Evolutionary conservation across 129 eudicot genomes (phyloP), one percentile per base, ranked within the genome.

Genomic region (Flaveria robusta): DNA sequence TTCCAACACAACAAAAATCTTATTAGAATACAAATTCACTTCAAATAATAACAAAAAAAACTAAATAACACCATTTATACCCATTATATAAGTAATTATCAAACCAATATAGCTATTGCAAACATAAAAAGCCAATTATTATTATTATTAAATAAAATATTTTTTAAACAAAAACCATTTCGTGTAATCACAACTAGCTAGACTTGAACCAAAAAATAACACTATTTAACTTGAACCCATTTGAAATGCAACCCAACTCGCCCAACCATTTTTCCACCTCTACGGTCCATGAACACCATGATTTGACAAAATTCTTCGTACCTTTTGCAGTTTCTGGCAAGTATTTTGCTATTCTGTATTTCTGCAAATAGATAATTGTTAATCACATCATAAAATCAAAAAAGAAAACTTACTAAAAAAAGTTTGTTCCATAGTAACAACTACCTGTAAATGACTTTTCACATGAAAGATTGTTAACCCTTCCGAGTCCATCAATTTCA

Each of bases 381-480:
- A 66, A 31, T 20, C 34, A 55, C 26, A 46, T 31, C 37, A 31
- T 4, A 31, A 31, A 31, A 69, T 58, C 14, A 6, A 23, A 14
- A 62, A 70, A 26, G n/a, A 73, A 66, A 69, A 68, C 23, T 58
- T 26, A 24, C 74, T 55, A 59, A 19, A 41, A 15, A n/a, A 52
- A 45, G 8, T 39, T 64, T 31, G 3, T 37, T 10, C 0, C 12
- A 59, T 47, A 47, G 16, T 29, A 49, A 66, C 43, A 1, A 16
- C 10, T 81, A 94, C 98, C 98, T 94, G 97, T 67, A 94, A 79
- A 85, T 94, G 98, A 68, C 98, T 94, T 86, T 91, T 94, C 47
- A 94, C 92, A 84, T 94, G 98, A 82, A 87, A 94, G 76, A 94
- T 88, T 9, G 98, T 91, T 71, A 94, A 84, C 68, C 91, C 96